Evolutionary conservation across 129 eudicot genomes (phyloP), one percentile per base, ranked within the genome.

Genomic region (Flaveria robusta): DNA sequence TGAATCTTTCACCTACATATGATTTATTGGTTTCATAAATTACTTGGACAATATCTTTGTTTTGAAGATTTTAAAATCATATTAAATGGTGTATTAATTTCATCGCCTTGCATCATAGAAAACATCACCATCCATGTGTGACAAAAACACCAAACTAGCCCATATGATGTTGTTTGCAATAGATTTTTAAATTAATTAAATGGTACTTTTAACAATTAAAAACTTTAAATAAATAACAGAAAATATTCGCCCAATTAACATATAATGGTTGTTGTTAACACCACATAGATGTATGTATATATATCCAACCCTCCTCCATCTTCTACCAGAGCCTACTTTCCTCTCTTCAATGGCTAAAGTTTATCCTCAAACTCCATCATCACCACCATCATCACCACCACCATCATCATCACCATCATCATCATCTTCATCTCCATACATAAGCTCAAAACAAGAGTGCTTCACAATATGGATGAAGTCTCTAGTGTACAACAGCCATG

Each of bases 401-500:
- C 69, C 81, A 54, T 23, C 86, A 31, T 39, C 78, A 14, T 49
- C 84, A 13, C 27, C 82, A 5, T 49, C 77, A 8, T 60, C 83
- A 42, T 16, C 82, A n/a, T n/a, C n/a, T n/a, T n/a, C n/a, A 22
- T 69, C 85, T 6, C 34, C 77, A 66, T 67, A 54, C 26, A 8
- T 74, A 43, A 69, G 76, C 72, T 68, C 71, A 56, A 65, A 76
- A 27, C 82, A 46, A 77, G 82, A 80, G 75, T 79, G 59, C 47
- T 88, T 78, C 65, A 91, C 95, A 2, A 75, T 91, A 72, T 91
- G 97, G 97, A 85, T 91, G 97, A 91, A 91, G 70, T 91, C 97
- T 50, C 87, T 91, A 13, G 87, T 91, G 15, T 74, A 83, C 74
- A 86, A 88, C 26, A 86, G 97, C 52, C 84, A 88, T 68, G 97